Percentiles rank a stretch among this genome's conserved stretches.
Conservation (phyloP, 1,139 yeast species). For the Scheffersomyces illinoinensis region DNA sequence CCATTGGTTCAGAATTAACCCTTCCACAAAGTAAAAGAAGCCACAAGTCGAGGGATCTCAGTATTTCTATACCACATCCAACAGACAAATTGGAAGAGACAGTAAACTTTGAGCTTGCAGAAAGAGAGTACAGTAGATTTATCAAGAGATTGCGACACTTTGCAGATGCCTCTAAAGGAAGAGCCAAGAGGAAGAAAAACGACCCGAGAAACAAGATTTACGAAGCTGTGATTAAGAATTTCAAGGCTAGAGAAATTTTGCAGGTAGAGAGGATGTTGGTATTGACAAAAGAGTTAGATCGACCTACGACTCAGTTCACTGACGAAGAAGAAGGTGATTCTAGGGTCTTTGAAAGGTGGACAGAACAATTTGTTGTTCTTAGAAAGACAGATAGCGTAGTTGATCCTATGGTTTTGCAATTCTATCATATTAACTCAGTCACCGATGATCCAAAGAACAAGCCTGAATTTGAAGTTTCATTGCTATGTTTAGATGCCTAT, state of each 20-base stretch:
- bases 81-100: constrained; percentile 9
- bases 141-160: constrained; percentile 22
- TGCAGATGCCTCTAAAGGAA: constrained; percentile 26
- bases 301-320: constrained; percentile 14
- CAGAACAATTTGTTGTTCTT: constrained; percentile 68
- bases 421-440: constrained; percentile 52
- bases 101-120: constrained; percentile 13
- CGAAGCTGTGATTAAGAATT: constrained; percentile 25
- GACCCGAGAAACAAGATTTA: constrained; percentile 22
- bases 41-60: constrained; percentile 7
- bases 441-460: constrained; percentile 23
- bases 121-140: constrained; percentile 22
- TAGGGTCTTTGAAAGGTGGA: constrained; percentile 70
- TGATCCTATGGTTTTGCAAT: constrained; percentile 59
- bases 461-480: constrained; percentile 25
- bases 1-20: background rate
- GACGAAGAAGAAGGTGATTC: constrained; percentile 56
- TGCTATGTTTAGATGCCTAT: constrained; percentile 36
- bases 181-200: constrained; percentile 17
- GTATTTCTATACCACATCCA: constrained; percentile 14
- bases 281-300: constrained; percentile 40
- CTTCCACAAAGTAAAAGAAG: background rate
- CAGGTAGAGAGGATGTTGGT: constrained; percentile 69
- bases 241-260: constrained; percentile 59
- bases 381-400: constrained; percentile 52